Percentiles rank a stretch among this genome's conserved stretches.
Conservation (phyloP, 2,329 filamentous ascomycete genomes). For the Sphaerulina musiva region DNA sequence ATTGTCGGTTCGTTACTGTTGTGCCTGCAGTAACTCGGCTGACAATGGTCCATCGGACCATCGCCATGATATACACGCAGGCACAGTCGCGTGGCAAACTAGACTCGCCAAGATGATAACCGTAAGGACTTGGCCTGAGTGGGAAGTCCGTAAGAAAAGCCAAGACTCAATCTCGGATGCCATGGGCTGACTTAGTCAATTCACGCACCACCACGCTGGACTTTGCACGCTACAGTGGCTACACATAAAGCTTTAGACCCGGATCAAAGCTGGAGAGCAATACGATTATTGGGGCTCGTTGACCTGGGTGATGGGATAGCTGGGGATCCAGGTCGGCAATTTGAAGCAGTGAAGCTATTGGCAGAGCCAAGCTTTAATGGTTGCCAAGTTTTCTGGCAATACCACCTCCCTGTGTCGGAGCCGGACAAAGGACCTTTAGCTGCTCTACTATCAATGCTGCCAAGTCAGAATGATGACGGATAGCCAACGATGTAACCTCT, state of each 20-base stretch:
- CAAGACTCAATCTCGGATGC: conserved; percentile 6
- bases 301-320: no score
- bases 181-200: not conserved
- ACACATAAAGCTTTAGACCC: not conserved
- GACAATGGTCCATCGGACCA: not conserved
- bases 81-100: conserved; percentile 9
- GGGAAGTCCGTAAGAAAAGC: conserved; percentile 18
- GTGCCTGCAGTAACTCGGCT: not conserved
- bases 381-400: no score
- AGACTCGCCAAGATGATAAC: conserved; percentile 16
- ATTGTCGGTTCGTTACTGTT: not conserved
- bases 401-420: no score
- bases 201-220: not conserved
- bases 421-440: no score
- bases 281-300: not conserved
- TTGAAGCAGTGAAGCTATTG: no score
- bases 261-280: not conserved
- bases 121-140: conserved; percentile 6
- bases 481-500: no score
- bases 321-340: not conserved
- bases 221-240: not conserved
- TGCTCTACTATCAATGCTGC: no score
- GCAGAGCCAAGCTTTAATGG: no score
- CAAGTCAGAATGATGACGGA: no score
- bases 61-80: conserved; percentile 7